phyloP scores from a whole-genome alignment of 208 protist genomes.

The Leptomonas pyrrhocoris region DNA sequence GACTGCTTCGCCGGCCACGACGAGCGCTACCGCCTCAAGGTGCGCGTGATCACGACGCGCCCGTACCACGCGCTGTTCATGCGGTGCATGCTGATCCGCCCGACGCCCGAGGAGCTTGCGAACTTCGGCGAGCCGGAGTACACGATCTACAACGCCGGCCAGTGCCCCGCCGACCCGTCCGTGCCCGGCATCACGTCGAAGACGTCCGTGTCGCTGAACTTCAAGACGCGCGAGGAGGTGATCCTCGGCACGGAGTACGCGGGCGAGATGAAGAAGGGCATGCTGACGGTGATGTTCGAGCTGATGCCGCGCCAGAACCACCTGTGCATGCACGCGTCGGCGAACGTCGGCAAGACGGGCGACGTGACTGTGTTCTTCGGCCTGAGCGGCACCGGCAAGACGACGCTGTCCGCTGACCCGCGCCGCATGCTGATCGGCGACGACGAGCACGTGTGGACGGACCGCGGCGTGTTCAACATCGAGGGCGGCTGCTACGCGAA shows the following conservation, averaged over 20 bases:
- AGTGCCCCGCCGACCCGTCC: constrained; percentile 88
- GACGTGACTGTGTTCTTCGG: constrained; percentile 92
- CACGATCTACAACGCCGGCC: constrained; percentile 95
- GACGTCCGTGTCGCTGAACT: constrained; percentile 85
- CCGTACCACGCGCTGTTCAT: constrained; percentile 98
- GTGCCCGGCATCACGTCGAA: constrained; percentile 82
- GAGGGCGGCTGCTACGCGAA: constrained; percentile 95
- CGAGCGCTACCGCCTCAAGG: constrained; percentile 92
- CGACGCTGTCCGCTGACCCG: constrained; percentile 92
- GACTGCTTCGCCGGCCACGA: constrained; percentile 95
- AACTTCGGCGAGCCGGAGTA: constrained; percentile 96
- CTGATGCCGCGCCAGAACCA: constrained; percentile 92
- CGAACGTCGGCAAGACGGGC: constrained; percentile 88
- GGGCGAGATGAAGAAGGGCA: constrained; percentile 98
- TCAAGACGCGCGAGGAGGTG: constrained; percentile 89
- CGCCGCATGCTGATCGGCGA: constrained; percentile 88
- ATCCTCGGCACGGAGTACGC: constrained; percentile 97
- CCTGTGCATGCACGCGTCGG: constrained; percentile 93
- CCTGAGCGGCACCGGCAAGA: constrained; percentile 93
- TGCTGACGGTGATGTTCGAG: constrained; percentile 97
- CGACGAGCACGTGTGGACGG: constrained; percentile 93
- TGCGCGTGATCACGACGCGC: constrained; percentile 90
- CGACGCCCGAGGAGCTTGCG: constrained; percentile 88
- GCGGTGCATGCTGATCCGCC: constrained; percentile 95
- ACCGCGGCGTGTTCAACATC: constrained; percentile 92